These are phyloP conservation scores for Citrus mangshanensis DNA, from an alignment of 345 rosid species.

Conservation along the genomic window DNA sequence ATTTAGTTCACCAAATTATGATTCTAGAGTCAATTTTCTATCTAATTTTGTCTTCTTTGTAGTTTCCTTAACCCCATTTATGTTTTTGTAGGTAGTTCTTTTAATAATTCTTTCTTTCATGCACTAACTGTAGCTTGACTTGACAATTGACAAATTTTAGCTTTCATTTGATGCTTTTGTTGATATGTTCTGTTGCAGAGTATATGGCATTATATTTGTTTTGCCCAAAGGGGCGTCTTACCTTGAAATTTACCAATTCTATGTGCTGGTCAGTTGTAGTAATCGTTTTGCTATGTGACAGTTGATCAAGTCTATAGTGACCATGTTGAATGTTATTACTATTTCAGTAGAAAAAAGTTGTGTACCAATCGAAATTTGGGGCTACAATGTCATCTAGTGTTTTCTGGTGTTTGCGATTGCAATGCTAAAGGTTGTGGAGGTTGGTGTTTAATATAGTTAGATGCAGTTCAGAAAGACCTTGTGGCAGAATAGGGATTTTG, in stretches of 20 bases:
- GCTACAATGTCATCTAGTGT: background rate
- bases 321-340: background rate
- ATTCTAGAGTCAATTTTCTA: background rate
- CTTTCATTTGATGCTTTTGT: background rate
- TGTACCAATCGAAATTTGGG: background rate
- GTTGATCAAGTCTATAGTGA: background rate
- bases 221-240: background rate
- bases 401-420: background rate
- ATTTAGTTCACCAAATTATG: background rate
- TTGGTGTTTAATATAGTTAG: background rate
- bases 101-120: background rate
- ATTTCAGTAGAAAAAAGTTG: background rate
- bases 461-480: background rate
- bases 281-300: background rate
- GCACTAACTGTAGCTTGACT: background rate
- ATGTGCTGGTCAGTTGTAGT: background rate
- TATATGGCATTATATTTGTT: too few relatives aligned
- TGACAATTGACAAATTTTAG: background rate
- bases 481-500: background rate
- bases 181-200: too few relatives aligned
- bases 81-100: background rate
- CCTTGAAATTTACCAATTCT: background rate
- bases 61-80: background rate
- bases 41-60: background rate
- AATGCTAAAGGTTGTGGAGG: background rate